These are phyloP conservation scores for Sanguinoderma infundibulare DNA, from an alignment of 1,284 basidiomycete species.

Conservation along the genomic window DNA sequence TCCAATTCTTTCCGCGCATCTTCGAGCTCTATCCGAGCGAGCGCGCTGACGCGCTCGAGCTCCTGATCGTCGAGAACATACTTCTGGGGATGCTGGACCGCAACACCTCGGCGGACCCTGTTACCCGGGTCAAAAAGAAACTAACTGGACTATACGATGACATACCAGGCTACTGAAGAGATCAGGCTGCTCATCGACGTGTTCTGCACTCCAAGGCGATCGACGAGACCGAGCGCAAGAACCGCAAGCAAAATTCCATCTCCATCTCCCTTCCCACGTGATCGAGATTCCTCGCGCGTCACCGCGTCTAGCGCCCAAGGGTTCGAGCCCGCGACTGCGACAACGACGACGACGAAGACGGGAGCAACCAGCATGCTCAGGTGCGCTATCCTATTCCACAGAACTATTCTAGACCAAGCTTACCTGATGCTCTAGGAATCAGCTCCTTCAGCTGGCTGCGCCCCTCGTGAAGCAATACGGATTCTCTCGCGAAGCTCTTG, in stretches of 20 bases:
- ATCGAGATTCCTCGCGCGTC: neutral
- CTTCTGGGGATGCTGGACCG: constrained; percentile 80
- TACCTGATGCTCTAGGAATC: constrained; percentile 16
- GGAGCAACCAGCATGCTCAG: constrained; percentile 10
- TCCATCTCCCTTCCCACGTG: constrained; percentile 19
- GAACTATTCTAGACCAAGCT: neutral
- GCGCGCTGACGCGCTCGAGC: constrained; percentile 86
- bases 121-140: constrained; percentile 23
- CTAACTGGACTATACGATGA: neutral
- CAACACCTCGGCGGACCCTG: constrained; percentile 87
- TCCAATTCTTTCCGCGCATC: constrained; percentile 88
- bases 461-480: constrained; percentile 68
- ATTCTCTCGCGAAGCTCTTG: constrained; percentile 73
- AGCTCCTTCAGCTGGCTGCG: constrained; percentile 56
- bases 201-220: neutral
- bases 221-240: neutral
- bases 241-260: constrained; percentile 23
- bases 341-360: neutral
- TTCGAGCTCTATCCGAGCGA: constrained; percentile 88
- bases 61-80: constrained; percentile 94
- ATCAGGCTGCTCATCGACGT: constrained; percentile 72
- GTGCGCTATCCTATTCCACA: neutral
- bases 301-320: neutral
- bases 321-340: neutral
- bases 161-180: constrained; percentile 58